Conservation (phyloP, 2,329 filamentous ascomycete genomes). For the Gnomoniopsis smithogilvyi region DNA sequence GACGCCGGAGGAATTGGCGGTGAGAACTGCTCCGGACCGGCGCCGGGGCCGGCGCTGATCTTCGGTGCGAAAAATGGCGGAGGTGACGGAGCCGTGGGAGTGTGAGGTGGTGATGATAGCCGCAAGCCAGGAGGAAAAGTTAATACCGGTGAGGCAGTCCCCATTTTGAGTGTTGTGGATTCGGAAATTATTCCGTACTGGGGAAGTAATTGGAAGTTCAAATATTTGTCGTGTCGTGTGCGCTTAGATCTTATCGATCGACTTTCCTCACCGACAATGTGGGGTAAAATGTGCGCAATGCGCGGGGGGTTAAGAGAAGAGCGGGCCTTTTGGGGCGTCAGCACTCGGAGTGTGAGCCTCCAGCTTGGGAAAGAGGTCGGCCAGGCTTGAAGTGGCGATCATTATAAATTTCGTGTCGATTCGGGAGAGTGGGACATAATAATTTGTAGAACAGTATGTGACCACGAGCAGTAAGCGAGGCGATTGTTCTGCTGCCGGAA, state of each 20-base stretch:
- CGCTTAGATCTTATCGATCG: constrained; percentile 23
- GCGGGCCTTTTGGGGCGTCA: constrained; percentile 37
- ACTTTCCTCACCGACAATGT: constrained; percentile 22
- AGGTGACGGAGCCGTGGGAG: constrained; percentile 32
- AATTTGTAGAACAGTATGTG: constrained; percentile 8
- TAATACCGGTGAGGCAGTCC: constrained; percentile 34
- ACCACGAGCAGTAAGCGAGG: constrained; percentile 10
- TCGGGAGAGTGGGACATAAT: background rate
- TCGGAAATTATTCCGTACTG: background rate
- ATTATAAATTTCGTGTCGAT: constrained; percentile 39
- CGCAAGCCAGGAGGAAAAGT: constrained; percentile 31
- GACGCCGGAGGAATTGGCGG: constrained; percentile 18
- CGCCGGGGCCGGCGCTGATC: constrained; percentile 19
- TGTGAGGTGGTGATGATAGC: constrained; percentile 41
- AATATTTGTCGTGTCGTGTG: constrained; percentile 10
- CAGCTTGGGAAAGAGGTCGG: constrained; percentile 40
- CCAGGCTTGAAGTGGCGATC: constrained; percentile 39
- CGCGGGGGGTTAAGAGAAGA: constrained; percentile 24
- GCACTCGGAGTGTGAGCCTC: constrained; percentile 42
- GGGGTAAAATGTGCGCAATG: constrained; percentile 24
- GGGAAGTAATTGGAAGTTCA: background rate
- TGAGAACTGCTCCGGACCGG: constrained; percentile 7
- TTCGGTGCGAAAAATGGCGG: constrained; percentile 28
- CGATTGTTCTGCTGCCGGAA: constrained; percentile 2
- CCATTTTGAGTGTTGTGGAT: constrained; percentile 26